phyloP scores from a whole-genome alignment of 2,329 filamentous ascomycete genomes.

The Phoma herbarum region DNA sequence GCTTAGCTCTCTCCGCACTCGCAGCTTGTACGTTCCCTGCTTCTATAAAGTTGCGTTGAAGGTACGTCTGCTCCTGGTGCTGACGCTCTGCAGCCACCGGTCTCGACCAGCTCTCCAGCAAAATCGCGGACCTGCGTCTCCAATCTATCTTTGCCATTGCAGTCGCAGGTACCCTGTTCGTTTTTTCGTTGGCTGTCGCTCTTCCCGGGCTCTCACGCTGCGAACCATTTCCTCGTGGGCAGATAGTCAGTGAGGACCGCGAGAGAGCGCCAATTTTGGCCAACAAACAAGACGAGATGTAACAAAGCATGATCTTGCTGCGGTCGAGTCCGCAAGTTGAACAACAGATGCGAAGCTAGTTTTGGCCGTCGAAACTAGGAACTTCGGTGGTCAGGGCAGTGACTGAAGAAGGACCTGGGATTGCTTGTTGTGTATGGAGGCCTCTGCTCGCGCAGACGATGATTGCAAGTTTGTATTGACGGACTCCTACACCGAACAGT shows the following conservation, averaged over 20 bases:
- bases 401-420: neutral
- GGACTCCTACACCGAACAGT: neutral
- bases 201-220: slow-evolving; percentile 52
- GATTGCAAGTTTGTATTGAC: neutral
- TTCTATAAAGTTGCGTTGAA: neutral
- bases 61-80: slow-evolving; percentile 29
- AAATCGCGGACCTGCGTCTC: slow-evolving; percentile 76
- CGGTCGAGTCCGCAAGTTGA: neutral
- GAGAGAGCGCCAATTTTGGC: slow-evolving; percentile 64
- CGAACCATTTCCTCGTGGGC: slow-evolving; percentile 51
- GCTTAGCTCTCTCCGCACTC: slow-evolving; percentile 78
- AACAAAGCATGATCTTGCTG: neutral
- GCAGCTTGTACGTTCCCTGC: slow-evolving; percentile 65
- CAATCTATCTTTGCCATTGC: slow-evolving; percentile 94
- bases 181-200: slow-evolving; percentile 71
- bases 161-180: slow-evolving; percentile 79
- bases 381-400: neutral
- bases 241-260: slow-evolving; percentile 58
- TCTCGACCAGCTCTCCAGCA: slow-evolving; percentile 76
- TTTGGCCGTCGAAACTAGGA: neutral
- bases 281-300: slow-evolving; percentile 25
- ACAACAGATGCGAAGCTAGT: neutral
- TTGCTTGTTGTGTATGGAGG: neutral
- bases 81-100: slow-evolving; percentile 64
- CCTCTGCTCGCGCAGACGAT: neutral